A percentile compares a stretch with the other conserved stretches of the same genome.
Evolutionary conservation across 1,284 basidiomycete genomes (phyloP).

Genomic region (Rhodotorula sp.): DNA sequence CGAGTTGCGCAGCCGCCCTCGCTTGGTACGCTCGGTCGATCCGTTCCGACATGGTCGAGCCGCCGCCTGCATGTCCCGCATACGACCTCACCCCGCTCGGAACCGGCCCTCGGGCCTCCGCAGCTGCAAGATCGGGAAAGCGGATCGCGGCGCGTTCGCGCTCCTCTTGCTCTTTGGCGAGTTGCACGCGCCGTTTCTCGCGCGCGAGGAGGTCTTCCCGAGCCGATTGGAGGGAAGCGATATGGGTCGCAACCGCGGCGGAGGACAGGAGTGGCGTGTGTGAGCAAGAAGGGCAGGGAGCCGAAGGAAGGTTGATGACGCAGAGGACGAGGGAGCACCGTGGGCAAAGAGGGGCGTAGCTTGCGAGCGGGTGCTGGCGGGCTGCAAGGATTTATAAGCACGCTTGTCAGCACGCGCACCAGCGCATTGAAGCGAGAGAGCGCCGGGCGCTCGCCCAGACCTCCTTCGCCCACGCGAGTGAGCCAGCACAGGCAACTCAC

Average conservation of each 20-base stretch:
- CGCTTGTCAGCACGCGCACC: no score
- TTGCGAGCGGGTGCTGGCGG: slow-evolving; percentile 50
- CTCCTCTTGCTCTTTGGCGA: slow-evolving; percentile 24
- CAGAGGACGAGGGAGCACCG: slow-evolving; percentile 51
- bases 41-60: slow-evolving; percentile 18
- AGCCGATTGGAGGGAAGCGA: slow-evolving; percentile 9
- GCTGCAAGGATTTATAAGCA: slow-evolving; percentile 38
- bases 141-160: slow-evolving; percentile 35
- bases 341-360: slow-evolving; percentile 51
- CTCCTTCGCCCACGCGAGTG: no score
- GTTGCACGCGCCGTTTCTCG: slow-evolving; percentile 16
- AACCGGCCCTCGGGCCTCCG: slow-evolving; percentile 1
- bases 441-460: not conserved
- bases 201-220: slow-evolving; percentile 17
- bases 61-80: slow-evolving; percentile 34
- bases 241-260: slow-evolving; percentile 9
- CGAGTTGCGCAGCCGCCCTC: slow-evolving; percentile 6
- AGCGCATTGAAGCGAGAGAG: no score
- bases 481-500: slow-evolving; percentile 43
- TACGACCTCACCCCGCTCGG: slow-evolving; percentile 19
- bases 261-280: slow-evolving; percentile 40
- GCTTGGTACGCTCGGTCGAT: slow-evolving; percentile 27
- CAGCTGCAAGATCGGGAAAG: slow-evolving; percentile 31
- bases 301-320: slow-evolving; percentile 47
- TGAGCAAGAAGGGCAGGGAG: slow-evolving; percentile 52